Base-by-base conservation (phyloP, 2,329 filamentous ascomycete species). In the Exserohilum turcica region DNA sequence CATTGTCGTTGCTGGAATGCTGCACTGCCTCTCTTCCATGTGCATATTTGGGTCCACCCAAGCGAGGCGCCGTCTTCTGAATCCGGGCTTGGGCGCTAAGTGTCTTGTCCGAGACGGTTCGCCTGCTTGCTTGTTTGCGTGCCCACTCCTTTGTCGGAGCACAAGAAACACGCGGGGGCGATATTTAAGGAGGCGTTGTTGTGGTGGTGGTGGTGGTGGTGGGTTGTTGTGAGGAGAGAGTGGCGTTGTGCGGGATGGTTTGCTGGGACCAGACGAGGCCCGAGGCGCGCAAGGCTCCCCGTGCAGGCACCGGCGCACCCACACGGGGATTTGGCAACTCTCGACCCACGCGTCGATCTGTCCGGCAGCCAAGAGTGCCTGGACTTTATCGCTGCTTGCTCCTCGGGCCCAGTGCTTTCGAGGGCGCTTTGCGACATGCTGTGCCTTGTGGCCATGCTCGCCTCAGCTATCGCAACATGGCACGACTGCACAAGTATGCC, bases 21-120 rank as follows among this genome's bases (percentile, higher is more conserved):
- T 53, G 50, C 50, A 53, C 50, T 48, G 50, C 50, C 50, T 31
- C 49, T 33, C 24, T 13, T n/a, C 13, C 32, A 19, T 36, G 28
- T 43, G 36, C 21, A 24, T 24, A 24, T 48, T 52, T 28, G 49
- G 29, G 29, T 24, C 40, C 32, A 31, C 35, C n/a, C 49, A 31
- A 35, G 37, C 24, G 44, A 52, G 49, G 39, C 40, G 48, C 39
- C 29, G 32, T 24, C n/a, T 24, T 32, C n/a, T 46, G 36, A 36
- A 32, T 24, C 18, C 15, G 16, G 16, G 13, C 16, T 6, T 9
- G 8, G 42, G 40, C 29, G 13, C n/a, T 21, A n/a, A n/a, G n/a
- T n/a, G n/a, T 12, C 10, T 33, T 12, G 15, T 19, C 12, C 16
- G 24, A 27, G 12, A 2, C n/a, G 16, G 12, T 33, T 9, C 3